Percentiles rank a stretch among this genome's conserved stretches.
These are phyloP conservation scores for Ceriops tagal DNA, from an alignment of 345 rosid species.

Conservation along the genomic window DNA sequence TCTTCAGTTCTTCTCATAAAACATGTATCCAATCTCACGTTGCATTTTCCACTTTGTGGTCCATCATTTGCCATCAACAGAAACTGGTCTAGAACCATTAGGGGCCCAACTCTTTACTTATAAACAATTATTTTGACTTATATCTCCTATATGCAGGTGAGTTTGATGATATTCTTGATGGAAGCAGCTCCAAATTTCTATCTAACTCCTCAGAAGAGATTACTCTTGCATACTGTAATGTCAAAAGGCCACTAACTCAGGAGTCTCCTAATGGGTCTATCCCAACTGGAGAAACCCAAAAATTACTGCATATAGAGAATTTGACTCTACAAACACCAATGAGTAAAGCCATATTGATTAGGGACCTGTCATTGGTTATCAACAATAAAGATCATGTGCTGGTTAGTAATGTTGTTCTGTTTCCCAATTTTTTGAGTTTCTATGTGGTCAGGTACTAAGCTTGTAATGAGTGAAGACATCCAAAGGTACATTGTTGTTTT, in stretches of 20 bases:
- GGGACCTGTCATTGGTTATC: conserved; percentile 55
- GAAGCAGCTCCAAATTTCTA: conserved; percentile 38
- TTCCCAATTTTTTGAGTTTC: conserved; percentile 19
- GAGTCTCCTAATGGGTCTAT: conserved; percentile 54
- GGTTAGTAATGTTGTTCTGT: conserved; percentile 45
- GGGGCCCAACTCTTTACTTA: background rate
- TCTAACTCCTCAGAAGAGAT: conserved; percentile 50
- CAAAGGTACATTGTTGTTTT: conserved; percentile 21
- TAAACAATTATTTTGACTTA: conserved; percentile 17
- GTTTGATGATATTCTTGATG: conserved; percentile 77
- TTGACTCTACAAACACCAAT: conserved; percentile 78
- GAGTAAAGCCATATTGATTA: conserved; percentile 61
- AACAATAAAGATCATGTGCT: conserved; percentile 64
- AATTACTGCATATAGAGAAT: conserved; percentile 56
- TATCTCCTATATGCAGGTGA: conserved; percentile 58
- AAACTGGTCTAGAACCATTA: background rate
- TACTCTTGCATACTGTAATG: conserved; percentile 42
- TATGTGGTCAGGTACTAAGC: conserved; percentile 13
- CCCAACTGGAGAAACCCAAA: conserved; percentile 25
- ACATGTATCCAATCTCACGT: background rate
- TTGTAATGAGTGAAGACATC: conserved; percentile 12
- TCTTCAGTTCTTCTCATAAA: background rate
- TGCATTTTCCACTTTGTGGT: conserved; percentile 5
- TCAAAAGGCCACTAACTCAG: conserved; percentile 25
- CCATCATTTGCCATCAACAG: conserved; percentile 6